A percentile compares a stretch with the other conserved stretches of the same genome.
Evolutionary conservation across 2,329 filamentous ascomycete genomes (phyloP).

Genomic region (Botrytis squamosa): DNA sequence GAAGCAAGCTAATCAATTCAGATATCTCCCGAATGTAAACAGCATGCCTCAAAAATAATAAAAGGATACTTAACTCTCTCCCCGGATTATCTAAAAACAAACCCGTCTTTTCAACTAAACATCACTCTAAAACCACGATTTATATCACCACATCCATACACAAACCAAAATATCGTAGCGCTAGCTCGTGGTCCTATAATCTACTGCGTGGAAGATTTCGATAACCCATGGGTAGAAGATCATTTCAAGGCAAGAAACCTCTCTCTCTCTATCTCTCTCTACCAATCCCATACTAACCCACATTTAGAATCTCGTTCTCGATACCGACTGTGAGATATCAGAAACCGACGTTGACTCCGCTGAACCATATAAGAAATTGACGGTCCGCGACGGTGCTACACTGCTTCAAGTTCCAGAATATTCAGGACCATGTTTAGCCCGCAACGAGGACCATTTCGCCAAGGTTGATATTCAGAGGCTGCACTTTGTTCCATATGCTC

Average conservation of each 20-base stretch:
- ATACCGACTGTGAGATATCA: constrained; percentile 24
- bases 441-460: constrained; percentile 8
- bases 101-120: constrained; percentile 47
- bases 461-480: constrained; percentile 39
- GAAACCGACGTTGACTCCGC: constrained; percentile 25
- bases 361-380: constrained; percentile 31
- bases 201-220: constrained; percentile 60
- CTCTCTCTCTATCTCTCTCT: too few relatives aligned
- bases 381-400: constrained; percentile 27
- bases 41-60: background rate
- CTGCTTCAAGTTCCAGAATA: constrained; percentile 20
- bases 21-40: constrained; percentile 25
- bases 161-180: constrained; percentile 53
- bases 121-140: constrained; percentile 50
- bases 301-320: constrained; percentile 25
- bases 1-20: constrained; percentile 30
- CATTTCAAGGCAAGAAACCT: constrained; percentile 47
- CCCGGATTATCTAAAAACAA: constrained; percentile 42
- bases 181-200: constrained; percentile 57
- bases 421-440: constrained; percentile 10
- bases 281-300: background rate
- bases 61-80: constrained; percentile 52
- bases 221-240: constrained; percentile 55
- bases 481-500: constrained; percentile 54
- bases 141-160: constrained; percentile 54